A percentile compares a stretch with the other conserved stretches of the same genome.
phyloP scores from a whole-genome alignment of 31 red algal genomes.

The Endocladia muricata region DNA sequence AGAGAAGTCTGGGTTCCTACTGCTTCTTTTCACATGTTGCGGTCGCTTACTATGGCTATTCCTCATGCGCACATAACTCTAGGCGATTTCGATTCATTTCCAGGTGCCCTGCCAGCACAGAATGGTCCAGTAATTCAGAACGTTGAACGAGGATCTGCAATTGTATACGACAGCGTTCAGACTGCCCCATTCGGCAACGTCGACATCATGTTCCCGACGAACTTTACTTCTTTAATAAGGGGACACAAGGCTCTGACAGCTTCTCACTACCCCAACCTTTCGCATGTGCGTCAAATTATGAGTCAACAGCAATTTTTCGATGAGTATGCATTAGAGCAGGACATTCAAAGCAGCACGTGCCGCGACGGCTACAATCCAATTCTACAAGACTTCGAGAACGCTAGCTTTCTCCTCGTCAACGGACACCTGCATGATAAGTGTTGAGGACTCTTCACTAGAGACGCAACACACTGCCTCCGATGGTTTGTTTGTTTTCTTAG shows the following conservation, averaged over 20 bases:
- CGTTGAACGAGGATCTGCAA: constrained; percentile 35
- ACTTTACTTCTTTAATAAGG: constrained; percentile 36
- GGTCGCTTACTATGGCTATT: constrained; percentile 7
- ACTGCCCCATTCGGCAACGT: constrained; percentile 53
- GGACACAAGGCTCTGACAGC: constrained; percentile 1
- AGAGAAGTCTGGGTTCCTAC: constrained; percentile 54
- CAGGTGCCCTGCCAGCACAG: constrained; percentile 27
- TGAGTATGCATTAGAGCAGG: constrained; percentile 1
- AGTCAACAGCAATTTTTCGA: constrained; percentile 59
- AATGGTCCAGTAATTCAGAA: constrained; percentile 59
- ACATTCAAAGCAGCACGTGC: constrained; percentile 24
- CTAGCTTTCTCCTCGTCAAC: constrained; percentile 42
- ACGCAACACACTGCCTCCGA: too few species aligned
- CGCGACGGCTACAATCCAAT: constrained; percentile 71
- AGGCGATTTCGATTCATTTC: constrained; percentile 43
- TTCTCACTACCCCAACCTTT: not conserved
- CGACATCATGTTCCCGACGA: constrained; percentile 80
- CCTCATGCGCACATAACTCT: constrained; percentile 30
- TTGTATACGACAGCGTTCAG: constrained; percentile 47
- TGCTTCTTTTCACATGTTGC: constrained; percentile 22
- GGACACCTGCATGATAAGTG: not conserved
- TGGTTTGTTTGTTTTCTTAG: too few species aligned
- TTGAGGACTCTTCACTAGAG: too few species aligned
- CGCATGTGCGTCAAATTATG: not conserved
- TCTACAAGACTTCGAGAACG: constrained; percentile 66